Evolutionary conservation across 148 eudicot species (phyloP), one percentile per base, ranked within the genome.

Genomic region (Linanthus parryae): DNA sequence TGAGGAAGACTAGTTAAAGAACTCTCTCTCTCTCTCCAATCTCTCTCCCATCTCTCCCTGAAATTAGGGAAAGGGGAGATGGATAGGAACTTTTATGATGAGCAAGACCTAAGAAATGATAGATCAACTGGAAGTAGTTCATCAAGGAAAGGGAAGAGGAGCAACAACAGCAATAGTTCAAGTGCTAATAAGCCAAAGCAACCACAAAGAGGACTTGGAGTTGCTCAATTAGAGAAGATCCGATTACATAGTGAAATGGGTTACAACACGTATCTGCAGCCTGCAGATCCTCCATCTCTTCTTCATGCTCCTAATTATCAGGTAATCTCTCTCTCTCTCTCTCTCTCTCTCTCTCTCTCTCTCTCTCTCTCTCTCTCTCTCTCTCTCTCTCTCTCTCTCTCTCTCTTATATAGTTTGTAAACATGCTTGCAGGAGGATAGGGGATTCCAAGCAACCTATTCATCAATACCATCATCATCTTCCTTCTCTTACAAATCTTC

Each of bases 131-230:
- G n/a, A n/a, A n/a, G n/a, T n/a, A 62, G 70, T 7, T 65, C 75
- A 18, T 63, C 85, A 29, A 80, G 81, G 13, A 83, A 69, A 63
- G 77, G 74, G 11, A 80, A 69, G 57, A 56, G 61, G n/a, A 51
- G 40, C 30, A 58, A 55, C 15, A 40, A 52, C 53, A 44, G 66
- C 4, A 31, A 11, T 31, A 31, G 35, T 31, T 5, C 5, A 5
- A 31, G 35, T 31, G 11, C 35, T 31, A 81, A 69, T 0, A 80
- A 77, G 67, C 81, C 77, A 15, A 80, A 71, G 15, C 94, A 84
- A 52, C 94, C 94, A 25, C 94, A 84, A 58, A 73, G 87, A 71
- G 95, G 95, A 0, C 81, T 85, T 45, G 89, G 95, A 20, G 89
- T 85, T 72, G 95, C 95, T 51, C 95, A 81, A 50, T 65, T 85